A percentile compares a stretch with the other conserved stretches of the same genome.
Conservation (phyloP, 139 green algal species). For the Trebouxia sp. region DNA sequence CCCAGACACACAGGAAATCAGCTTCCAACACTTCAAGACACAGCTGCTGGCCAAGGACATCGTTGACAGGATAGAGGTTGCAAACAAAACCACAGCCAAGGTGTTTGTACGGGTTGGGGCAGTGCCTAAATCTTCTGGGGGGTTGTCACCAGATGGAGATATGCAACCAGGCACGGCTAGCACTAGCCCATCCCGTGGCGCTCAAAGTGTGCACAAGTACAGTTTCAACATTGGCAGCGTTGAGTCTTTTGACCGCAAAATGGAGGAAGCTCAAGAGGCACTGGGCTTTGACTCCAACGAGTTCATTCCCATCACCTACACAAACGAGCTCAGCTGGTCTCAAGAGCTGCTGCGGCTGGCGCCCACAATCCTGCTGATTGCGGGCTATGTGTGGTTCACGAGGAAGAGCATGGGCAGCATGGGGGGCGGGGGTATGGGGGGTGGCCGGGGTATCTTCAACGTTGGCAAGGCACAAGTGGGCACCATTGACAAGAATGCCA, state of each 20-base stretch:
- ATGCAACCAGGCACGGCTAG: background rate
- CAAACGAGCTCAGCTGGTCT: constrained; percentile 72
- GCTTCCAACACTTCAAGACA: constrained; percentile 88
- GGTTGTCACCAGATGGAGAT: background rate
- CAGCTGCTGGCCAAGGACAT: constrained; percentile 79
- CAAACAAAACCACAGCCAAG: constrained; percentile 89
- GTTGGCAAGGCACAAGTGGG: constrained; percentile 48
- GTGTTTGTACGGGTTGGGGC: constrained; percentile 29
- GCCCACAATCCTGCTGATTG: constrained; percentile 93
- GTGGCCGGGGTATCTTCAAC: constrained; percentile 86
- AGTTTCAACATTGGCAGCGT: constrained; percentile 97
- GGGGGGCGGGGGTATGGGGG: constrained; percentile 44
- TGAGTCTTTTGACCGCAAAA: constrained; percentile 94
- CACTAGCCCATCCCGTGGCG: background rate
- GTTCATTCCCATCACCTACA: constrained; percentile 77
- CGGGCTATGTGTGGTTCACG: constrained; percentile 87
- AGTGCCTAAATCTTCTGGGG: background rate
- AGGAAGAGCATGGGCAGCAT: constrained; percentile 66
- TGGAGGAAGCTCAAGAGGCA: constrained; percentile 89
- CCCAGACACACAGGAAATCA: constrained; percentile 78
- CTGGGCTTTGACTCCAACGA: constrained; percentile 30
- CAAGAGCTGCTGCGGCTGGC: constrained; percentile 74
- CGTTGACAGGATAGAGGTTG: constrained; percentile 91
- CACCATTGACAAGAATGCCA: constrained; percentile 88
- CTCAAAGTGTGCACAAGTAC: constrained; percentile 64